Base-by-base conservation (phyloP, 306 rosid genomes). In the Medicago ruthenica region DNA sequence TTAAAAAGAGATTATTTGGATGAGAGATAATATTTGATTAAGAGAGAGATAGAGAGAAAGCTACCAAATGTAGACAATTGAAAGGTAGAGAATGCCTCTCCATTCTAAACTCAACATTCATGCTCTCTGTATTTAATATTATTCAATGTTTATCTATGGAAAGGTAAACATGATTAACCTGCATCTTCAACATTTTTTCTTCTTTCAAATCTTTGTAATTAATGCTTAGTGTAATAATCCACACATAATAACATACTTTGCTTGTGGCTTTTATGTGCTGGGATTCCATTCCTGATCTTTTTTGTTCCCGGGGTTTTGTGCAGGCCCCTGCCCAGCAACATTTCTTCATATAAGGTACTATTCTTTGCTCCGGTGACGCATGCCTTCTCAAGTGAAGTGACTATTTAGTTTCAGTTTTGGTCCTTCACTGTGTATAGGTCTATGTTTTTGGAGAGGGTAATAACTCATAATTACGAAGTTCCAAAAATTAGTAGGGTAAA, bases 301-400 rank as follows among this genome's bases (percentile, higher is more conserved):
- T 81, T 76, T 77, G 27, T 1, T 16, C 34, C 21, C 4, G 48
- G 70, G 65, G 20, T 75, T 74, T 60, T 85, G 71, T 81, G 65
- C 84, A 92, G 98, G 81, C 98, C 98, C 14, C 85, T 94, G 80
- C 98, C 98, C 66, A 94, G 91, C 82, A 69, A 81, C 84, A 58
- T 88, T 24, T 88, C 96, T 80, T 94, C 98, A 71, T 94, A 94
- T 81, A 92, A 94, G 97, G 98, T 94, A 91, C 85, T 42, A 82
- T 74, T 76, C 79, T 81, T 72, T 67, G 75, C 75, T 80, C 47
- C 80, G 48, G 34, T 73, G 37, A 47, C 22, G 16, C 55, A 21
- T 48, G 40, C 50, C 42, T 72, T 64, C 37, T 47, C 18, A 45
- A 51, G 8, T 31, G 41, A 36, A 51, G 8, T 31, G 41, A 59